phyloP scores from a whole-genome alignment of 352 stramenopile species.

The Phytophthora foliorum region DNA sequence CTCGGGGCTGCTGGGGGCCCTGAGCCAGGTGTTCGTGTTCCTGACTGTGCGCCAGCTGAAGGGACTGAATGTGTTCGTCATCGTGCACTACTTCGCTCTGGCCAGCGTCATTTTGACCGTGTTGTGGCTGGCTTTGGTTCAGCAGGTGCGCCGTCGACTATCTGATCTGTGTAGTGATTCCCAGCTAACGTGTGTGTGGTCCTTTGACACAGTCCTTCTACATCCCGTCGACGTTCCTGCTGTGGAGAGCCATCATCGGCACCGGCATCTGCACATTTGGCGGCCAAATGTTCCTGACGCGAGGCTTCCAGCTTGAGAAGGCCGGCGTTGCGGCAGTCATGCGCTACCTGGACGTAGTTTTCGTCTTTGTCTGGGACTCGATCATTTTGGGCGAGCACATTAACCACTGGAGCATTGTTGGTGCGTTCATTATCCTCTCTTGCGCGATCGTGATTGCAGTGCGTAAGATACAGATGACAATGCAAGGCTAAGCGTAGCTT shows the following conservation, averaged over 20 bases:
- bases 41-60: constrained; percentile 61
- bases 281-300: constrained; percentile 70
- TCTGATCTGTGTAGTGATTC: background rate
- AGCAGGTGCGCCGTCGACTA: constrained; percentile 38
- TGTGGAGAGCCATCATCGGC: constrained; percentile 59
- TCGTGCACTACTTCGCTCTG: constrained; percentile 75
- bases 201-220: constrained; percentile 20
- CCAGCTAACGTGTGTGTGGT: background rate
- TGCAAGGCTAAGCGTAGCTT: constrained; percentile 9
- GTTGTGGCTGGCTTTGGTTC: constrained; percentile 50
- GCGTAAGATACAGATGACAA: constrained; percentile 40
- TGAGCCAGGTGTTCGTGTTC: constrained; percentile 64
- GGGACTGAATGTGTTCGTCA: constrained; percentile 50
- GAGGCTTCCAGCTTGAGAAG: constrained; percentile 79
- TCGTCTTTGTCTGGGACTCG: constrained; percentile 75
- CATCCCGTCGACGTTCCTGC: constrained; percentile 41
- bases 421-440: constrained; percentile 58
- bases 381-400: constrained; percentile 67
- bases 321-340: constrained; percentile 72
- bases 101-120: constrained; percentile 48
- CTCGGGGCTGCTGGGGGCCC: constrained; percentile 48
- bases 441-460: constrained; percentile 65
- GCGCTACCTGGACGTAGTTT: constrained; percentile 78
- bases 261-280: constrained; percentile 59
- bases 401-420: constrained; percentile 67